Conservation (phyloP, 352 stramenopile genomes). For the Vaucheria bursata region DNA sequence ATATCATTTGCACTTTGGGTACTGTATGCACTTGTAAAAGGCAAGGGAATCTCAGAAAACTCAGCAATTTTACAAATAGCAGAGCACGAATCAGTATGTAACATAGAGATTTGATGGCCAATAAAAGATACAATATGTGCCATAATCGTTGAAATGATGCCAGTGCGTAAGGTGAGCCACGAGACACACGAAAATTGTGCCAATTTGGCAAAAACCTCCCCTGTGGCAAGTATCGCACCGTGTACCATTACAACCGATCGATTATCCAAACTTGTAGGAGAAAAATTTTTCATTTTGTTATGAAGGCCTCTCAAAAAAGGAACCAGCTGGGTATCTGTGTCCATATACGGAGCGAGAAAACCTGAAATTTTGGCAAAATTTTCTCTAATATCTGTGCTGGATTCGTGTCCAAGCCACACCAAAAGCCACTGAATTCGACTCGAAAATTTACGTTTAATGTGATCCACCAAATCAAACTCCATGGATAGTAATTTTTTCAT, state of each 20-base stretch:
- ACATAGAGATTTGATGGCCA: constrained; percentile 31
- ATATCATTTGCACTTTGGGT: neutral
- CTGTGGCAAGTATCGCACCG: constrained; percentile 27
- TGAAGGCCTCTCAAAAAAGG: constrained; percentile 29
- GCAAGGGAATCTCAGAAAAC: constrained; percentile 23
- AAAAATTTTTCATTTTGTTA: too few species aligned
- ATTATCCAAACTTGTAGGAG: too few species aligned
- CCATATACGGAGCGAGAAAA: constrained; percentile 24
- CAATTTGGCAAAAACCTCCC: constrained; percentile 14
- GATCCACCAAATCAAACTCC: neutral
- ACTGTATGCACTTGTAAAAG: neutral
- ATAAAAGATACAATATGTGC: constrained; percentile 13
- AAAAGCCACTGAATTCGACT: constrained; percentile 28
- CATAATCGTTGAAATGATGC: constrained; percentile 1
- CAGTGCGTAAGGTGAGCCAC: constrained; percentile 16
- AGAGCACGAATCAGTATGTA: constrained; percentile 33
- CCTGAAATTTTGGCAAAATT: constrained; percentile 34
- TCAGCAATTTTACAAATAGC: constrained; percentile 21
- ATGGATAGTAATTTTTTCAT: neutral
- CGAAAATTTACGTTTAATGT: constrained; percentile 13
- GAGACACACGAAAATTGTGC: neutral
- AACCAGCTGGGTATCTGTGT: constrained; percentile 22
- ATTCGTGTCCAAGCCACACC: constrained; percentile 40
- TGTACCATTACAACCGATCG: constrained; percentile 22
- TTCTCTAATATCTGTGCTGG: constrained; percentile 36